These are phyloP conservation scores for Tolypocladium tundrense DNA, from an alignment of 2,329 filamentous ascomycete genomes.

Conservation along the genomic window DNA sequence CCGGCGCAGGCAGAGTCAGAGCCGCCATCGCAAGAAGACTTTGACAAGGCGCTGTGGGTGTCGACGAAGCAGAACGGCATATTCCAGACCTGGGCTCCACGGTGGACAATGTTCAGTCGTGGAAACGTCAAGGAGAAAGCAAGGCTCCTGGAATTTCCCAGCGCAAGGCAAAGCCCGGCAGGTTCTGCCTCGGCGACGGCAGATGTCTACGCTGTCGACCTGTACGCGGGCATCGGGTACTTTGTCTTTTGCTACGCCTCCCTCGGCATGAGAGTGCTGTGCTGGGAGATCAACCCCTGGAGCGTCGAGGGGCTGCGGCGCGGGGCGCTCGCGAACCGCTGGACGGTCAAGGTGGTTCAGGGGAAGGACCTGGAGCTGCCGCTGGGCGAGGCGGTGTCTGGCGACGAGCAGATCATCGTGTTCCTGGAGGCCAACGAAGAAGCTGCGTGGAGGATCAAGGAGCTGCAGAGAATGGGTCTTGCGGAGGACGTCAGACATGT, in stretches of 20 bases:
- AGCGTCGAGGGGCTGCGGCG: constrained; percentile 72
- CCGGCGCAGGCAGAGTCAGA: constrained; percentile 19
- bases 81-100: constrained; percentile 74
- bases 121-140: constrained; percentile 88
- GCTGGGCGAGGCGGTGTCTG: constrained; percentile 26
- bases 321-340: constrained; percentile 62
- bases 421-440: constrained; percentile 59
- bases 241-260: constrained; percentile 77
- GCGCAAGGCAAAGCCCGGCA: background rate
- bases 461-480: constrained; percentile 23
- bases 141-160: constrained; percentile 48
- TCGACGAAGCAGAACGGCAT: constrained; percentile 70
- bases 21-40: constrained; percentile 37
- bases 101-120: constrained; percentile 88
- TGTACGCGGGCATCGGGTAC: constrained; percentile 91
- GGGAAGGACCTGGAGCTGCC: constrained; percentile 26
- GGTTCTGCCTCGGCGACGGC: constrained; percentile 3
- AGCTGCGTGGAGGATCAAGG: constrained; percentile 32
- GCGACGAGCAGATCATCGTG: constrained; percentile 48
- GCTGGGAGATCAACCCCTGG: constrained; percentile 88
- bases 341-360: constrained; percentile 46
- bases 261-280: constrained; percentile 63
- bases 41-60: constrained; percentile 66
- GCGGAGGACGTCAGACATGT: constrained; percentile 40
- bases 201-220: constrained; percentile 53